Evolutionary conservation across 441 rosid species (phyloP).

Genomic region (Eruca vesicaria): DNA sequence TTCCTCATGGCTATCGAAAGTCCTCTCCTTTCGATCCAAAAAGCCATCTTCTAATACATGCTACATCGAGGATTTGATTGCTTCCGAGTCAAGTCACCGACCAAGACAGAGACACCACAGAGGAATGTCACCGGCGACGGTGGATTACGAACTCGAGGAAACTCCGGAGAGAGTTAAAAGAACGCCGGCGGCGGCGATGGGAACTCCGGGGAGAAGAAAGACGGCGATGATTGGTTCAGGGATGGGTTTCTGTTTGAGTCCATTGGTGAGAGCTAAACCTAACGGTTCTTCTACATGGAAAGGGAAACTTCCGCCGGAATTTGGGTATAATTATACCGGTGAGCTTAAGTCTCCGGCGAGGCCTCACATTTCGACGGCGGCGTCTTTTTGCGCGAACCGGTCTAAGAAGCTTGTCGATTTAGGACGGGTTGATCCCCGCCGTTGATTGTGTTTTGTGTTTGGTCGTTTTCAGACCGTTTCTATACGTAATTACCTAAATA

Average conservation of each 20-base stretch:
- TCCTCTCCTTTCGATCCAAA: conserved; percentile 46
- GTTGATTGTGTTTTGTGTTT: conserved; percentile 28
- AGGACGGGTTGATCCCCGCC: conserved; percentile 61
- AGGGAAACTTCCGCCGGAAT: conserved; percentile 49
- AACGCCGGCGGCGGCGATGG: conserved; percentile 32
- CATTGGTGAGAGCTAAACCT: conserved; percentile 83
- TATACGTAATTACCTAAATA: conserved; percentile 28
- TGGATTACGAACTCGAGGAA: conserved; percentile 34
- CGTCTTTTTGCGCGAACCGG: conserved; percentile 63
- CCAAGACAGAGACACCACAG: conserved; percentile 34
- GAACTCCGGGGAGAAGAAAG: conserved; percentile 40
- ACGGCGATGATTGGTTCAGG: conserved; percentile 40
- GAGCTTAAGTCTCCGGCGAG: conserved; percentile 47
- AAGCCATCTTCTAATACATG: conserved; percentile 26
- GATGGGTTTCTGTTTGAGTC: conserved; percentile 78
- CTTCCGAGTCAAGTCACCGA: conserved; percentile 7
- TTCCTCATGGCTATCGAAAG: conserved; percentile 49
- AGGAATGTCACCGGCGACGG: conserved; percentile 68
- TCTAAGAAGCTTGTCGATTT: conserved; percentile 83
- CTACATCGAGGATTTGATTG: conserved; percentile 26
- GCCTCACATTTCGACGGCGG: conserved; percentile 64
- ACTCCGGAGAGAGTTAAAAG: conserved; percentile 41
- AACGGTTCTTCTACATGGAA: conserved; percentile 55
- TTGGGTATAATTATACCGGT: conserved; percentile 33
- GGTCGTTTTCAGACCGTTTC: conserved; percentile 46